A percentile compares a stretch with the other conserved stretches of the same genome.
Conservation (phyloP, 2,329 filamentous ascomycete species). For the Sporothrix brunneoviolacea region DNA sequence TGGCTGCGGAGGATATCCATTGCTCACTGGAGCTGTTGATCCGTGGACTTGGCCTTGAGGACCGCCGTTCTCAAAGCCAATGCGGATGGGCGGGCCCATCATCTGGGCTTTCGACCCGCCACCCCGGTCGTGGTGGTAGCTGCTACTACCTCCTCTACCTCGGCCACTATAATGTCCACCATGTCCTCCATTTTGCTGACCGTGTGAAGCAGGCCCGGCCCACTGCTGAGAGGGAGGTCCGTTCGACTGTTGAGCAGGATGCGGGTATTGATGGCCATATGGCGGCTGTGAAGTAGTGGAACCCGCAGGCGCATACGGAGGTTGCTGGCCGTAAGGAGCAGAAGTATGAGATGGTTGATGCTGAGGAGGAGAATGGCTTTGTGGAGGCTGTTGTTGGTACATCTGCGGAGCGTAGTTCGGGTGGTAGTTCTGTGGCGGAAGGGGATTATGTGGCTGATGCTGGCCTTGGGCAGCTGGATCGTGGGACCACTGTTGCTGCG, state of each 20-base stretch:
- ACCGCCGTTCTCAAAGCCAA: conserved; percentile 41
- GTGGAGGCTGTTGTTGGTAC: conserved; percentile 36
- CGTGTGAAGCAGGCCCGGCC: conserved; percentile 28
- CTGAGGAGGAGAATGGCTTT: conserved; percentile 26
- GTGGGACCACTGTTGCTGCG: conserved; percentile 35
- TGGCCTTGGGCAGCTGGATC: conserved; percentile 29
- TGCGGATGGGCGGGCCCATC: conserved; percentile 49
- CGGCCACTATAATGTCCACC: conserved; percentile 32
- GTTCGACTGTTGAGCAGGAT: conserved; percentile 24
- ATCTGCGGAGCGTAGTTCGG: conserved; percentile 52
- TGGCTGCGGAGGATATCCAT: conserved; percentile 31
- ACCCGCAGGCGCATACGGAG: conserved; percentile 19
- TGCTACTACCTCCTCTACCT: conserved; percentile 34
- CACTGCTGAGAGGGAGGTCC: conserved; percentile 37
- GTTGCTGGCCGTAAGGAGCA: conserved; percentile 18
- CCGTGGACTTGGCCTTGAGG: conserved; percentile 30
- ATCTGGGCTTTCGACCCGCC: conserved; percentile 27
- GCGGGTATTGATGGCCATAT: conserved; percentile 13
- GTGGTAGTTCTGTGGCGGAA: conserved; percentile 50
- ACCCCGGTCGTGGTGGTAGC: conserved; percentile 31
- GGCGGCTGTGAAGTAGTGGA: conserved; percentile 21
- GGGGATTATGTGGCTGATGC: conserved; percentile 38
- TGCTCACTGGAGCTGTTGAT: conserved; percentile 37
- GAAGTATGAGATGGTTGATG: too few species aligned
- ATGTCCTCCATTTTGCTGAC: conserved; percentile 15